Percentiles rank a stretch among this genome's conserved stretches.
Conservation (phyloP, 176 grass and related monocot species). For the Alopecurus myosuroides region DNA sequence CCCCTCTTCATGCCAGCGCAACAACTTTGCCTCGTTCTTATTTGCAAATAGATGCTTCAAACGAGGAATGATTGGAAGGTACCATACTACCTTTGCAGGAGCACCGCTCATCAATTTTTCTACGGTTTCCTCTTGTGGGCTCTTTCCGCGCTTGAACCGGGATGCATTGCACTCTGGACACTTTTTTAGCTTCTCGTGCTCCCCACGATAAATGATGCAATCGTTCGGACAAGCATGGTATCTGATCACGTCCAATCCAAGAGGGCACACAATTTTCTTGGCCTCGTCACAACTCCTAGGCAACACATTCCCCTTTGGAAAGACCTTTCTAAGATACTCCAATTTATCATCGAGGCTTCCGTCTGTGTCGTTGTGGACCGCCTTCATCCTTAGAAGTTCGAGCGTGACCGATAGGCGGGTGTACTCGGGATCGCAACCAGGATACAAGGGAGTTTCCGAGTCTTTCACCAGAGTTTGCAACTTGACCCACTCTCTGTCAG, state of each 20-base stretch:
- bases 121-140: background rate
- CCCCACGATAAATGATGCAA: background rate
- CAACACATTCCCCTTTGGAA: background rate
- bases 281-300: background rate
- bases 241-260: background rate
- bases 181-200: background rate
- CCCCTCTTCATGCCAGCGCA: background rate
- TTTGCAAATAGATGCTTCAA: background rate
- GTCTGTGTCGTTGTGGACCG: background rate
- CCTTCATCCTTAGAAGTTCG: background rate
- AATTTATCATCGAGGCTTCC: background rate
- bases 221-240: background rate
- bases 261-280: background rate
- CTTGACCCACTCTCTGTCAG: background rate
- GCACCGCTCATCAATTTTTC: background rate
- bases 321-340: background rate
- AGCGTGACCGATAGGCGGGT: background rate
- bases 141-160: background rate
- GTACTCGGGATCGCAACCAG: background rate
- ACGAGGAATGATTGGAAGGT: background rate
- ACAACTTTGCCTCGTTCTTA: background rate
- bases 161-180: background rate
- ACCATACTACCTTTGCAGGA: background rate
- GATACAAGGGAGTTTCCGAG: background rate
- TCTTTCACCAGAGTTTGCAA: background rate